phyloP scores from a whole-genome alignment of 2,329 filamentous ascomycete species.

The Torrubiellomyces zombiae region DNA sequence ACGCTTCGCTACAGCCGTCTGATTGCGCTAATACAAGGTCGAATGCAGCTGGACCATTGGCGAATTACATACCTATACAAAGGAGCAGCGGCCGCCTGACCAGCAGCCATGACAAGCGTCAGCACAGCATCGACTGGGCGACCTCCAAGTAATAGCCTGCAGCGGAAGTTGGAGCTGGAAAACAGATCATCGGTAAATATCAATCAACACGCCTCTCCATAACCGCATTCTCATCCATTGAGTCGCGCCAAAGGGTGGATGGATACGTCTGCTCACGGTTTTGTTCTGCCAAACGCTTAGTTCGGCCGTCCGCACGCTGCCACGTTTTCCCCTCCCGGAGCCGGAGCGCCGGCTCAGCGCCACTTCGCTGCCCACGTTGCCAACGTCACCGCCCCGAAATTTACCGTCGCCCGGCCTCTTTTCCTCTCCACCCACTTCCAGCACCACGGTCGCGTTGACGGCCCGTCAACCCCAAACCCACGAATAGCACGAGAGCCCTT shows the following conservation, averaged over 20 bases:
- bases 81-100: too few species aligned
- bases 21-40: too few species aligned
- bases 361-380: conserved; percentile 3
- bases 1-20: too few species aligned
- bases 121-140: too few species aligned
- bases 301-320: not conserved
- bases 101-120: too few species aligned
- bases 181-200: conserved; percentile 37
- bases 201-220: not conserved
- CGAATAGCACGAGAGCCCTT: conserved; percentile 2
- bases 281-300: conserved; percentile 1
- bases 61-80: too few species aligned
- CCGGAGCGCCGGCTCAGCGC: conserved; percentile 9
- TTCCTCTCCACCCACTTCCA: not conserved
- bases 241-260: too few species aligned
- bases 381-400: conserved; percentile 2
- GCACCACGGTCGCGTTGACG: conserved; percentile 1
- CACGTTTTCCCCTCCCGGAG: conserved; percentile 3
- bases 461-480: conserved; percentile 4
- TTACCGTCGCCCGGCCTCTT: too few species aligned
- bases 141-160: conserved; percentile 38
- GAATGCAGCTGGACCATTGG: too few species aligned
- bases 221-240: too few species aligned
- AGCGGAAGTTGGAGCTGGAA: conserved; percentile 43
- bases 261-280: too few species aligned